A percentile compares a stretch with the other conserved stretches of the same genome.
phyloP scores from a whole-genome alignment of 176 grass and related monocot genomes.

The Phoenix roebelenii region DNA sequence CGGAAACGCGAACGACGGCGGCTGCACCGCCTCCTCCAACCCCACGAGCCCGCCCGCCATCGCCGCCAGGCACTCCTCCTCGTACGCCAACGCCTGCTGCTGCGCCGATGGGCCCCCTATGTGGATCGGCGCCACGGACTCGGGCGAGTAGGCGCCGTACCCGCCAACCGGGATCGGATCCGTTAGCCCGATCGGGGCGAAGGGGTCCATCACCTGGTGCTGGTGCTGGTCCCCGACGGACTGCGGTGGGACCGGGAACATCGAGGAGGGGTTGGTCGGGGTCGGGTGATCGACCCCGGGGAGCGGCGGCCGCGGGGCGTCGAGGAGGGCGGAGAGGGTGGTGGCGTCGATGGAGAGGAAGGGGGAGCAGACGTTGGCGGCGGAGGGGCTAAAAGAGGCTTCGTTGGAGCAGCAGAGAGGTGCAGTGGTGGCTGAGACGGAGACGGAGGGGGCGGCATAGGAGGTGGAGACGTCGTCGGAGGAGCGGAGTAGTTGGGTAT shows the following conservation, averaged over 20 bases:
- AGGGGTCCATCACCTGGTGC: neutral
- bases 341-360: conserved; percentile 6
- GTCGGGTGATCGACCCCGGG: neutral
- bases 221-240: conserved; percentile 20
- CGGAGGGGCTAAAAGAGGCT: neutral
- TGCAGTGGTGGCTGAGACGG: neutral
- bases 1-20: neutral
- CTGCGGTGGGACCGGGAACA: conserved; percentile 22
- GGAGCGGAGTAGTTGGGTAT: conserved; percentile 4
- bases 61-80: conserved; percentile 7
- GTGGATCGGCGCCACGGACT: conserved; percentile 28
- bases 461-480: too few relatives aligned
- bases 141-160: conserved; percentile 5
- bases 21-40: conserved; percentile 18
- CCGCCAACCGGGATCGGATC: conserved; percentile 9
- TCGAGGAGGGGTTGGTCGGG: neutral
- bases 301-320: conserved; percentile 23
- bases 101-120: conserved; percentile 18
- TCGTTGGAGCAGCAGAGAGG: conserved; percentile 11
- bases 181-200: conserved; percentile 18
- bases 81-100: neutral
- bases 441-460: neutral
- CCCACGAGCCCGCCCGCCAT: conserved; percentile 22
- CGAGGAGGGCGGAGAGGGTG: conserved; percentile 41
- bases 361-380: conserved; percentile 5